These are phyloP conservation scores for Claviceps africana DNA, from an alignment of 2,329 filamentous ascomycete species.

Conservation along the genomic window DNA sequence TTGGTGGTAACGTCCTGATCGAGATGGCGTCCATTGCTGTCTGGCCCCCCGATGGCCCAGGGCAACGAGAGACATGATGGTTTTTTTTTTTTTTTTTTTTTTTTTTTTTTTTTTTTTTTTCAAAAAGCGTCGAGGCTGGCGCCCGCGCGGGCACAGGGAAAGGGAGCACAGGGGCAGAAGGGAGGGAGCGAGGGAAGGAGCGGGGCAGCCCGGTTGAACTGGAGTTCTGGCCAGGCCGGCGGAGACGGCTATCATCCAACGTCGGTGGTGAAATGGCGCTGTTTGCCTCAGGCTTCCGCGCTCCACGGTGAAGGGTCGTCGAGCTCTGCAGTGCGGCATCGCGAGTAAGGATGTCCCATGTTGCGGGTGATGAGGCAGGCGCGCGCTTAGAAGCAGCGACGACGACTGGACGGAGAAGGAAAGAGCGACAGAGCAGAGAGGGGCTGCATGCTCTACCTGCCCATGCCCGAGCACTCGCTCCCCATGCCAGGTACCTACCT, in stretches of 20 bases:
- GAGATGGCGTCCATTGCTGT: too few relatives aligned
- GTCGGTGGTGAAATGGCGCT: background rate
- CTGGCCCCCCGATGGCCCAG: too few relatives aligned
- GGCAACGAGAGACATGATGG: too few relatives aligned
- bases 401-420: background rate
- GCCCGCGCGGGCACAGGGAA: background rate
- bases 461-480: too few relatives aligned
- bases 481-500: too few relatives aligned
- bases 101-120: too few relatives aligned
- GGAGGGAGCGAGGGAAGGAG: background rate
- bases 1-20: too few relatives aligned
- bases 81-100: too few relatives aligned
- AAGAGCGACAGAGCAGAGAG: background rate
- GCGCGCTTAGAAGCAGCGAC: slow-evolving; percentile 4
- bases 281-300: background rate
- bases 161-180: too few relatives aligned
- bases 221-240: background rate
- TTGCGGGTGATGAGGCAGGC: background rate
- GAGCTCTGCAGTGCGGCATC: background rate
- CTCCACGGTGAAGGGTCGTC: background rate
- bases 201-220: background rate
- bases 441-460: too few relatives aligned
- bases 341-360: background rate
- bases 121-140: background rate
- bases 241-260: background rate